Percentiles rank a stretch among this genome's conserved stretches.
phyloP scores from a whole-genome alignment of 2,329 filamentous ascomycete genomes.

The Pseudocercospora crystallina region DNA sequence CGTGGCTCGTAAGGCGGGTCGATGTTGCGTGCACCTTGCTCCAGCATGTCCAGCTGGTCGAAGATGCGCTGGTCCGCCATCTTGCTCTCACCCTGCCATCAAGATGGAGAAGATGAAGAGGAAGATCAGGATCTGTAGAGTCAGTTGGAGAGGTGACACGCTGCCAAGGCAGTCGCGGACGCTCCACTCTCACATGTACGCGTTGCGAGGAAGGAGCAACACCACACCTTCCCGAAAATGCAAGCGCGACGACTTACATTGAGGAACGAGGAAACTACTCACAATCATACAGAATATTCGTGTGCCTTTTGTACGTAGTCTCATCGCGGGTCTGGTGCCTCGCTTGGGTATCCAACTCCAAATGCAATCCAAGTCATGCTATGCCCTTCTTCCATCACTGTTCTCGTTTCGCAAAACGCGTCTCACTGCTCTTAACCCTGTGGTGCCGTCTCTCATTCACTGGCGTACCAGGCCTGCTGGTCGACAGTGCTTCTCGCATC shows the following conservation, averaged over 20 bases:
- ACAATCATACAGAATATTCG: too few relatives aligned
- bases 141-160: too few relatives aligned
- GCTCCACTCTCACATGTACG: too few relatives aligned
- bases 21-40: conserved; percentile 20
- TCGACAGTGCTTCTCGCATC: conserved; percentile 51
- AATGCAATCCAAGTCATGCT: background rate
- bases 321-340: conserved; percentile 14
- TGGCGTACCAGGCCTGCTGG: conserved; percentile 45
- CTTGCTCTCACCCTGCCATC: background rate
- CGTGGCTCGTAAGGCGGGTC: conserved; percentile 1
- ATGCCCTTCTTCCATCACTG: conserved; percentile 29
- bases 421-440: conserved; percentile 32
- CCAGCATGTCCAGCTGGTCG: conserved; percentile 30
- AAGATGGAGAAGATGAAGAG: too few relatives aligned
- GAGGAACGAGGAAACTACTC: too few relatives aligned
- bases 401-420: conserved; percentile 37
- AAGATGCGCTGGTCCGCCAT: conserved; percentile 28
- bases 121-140: too few relatives aligned
- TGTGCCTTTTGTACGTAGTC: conserved; percentile 1
- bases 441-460: conserved; percentile 39
- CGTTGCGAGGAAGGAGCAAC: too few relatives aligned
- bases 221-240: too few relatives aligned
- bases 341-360: conserved; percentile 10
- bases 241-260: too few relatives aligned
- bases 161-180: too few relatives aligned